Conservation (phyloP, 2,329 filamentous ascomycete genomes). For the Talaromyces sp. region DNA sequence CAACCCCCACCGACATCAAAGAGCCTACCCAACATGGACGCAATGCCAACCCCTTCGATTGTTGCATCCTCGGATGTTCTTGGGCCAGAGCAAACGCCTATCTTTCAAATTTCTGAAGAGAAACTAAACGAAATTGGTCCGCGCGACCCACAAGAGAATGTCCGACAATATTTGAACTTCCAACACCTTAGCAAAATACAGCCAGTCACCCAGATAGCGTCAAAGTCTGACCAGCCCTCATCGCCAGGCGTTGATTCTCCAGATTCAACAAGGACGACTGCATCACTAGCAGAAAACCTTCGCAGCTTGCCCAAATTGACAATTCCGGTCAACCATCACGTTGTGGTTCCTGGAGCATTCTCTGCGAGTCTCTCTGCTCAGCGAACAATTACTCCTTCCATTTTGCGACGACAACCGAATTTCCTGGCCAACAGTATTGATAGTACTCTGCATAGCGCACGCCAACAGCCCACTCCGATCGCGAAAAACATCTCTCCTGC, state of each 20-base stretch:
- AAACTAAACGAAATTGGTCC: conserved; percentile 63
- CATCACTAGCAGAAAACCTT: conserved; percentile 46
- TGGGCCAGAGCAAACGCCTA: conserved; percentile 61
- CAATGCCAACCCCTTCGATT: conserved; percentile 56
- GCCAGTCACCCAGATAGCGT: conserved; percentile 52
- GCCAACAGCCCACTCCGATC: no score
- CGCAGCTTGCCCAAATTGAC: conserved; percentile 52
- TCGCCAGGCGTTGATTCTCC: conserved; percentile 22
- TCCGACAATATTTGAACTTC: conserved; percentile 83
- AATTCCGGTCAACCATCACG: conserved; percentile 46
- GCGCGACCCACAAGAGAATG: conserved; percentile 84
- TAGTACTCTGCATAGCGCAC: conserved; percentile 12
- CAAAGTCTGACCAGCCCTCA: conserved; percentile 60
- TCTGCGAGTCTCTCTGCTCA: conserved; percentile 23
- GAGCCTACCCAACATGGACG: conserved; percentile 61
- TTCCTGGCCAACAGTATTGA: conserved; percentile 15
- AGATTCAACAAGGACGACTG: conserved; percentile 32
- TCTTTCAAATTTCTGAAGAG: conserved; percentile 66
- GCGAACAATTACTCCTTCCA: conserved; percentile 29
- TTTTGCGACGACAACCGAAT: conserved; percentile 15
- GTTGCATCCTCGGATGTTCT: conserved; percentile 89
- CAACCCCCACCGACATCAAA: conserved; percentile 52
- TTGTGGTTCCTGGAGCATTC: conserved; percentile 21
- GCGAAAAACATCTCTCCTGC: conserved; percentile 55
- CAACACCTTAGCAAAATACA: conserved; percentile 53